Base-by-base conservation (phyloP, 2,329 filamentous ascomycete species). In the Pestalotiopsis sp. region DNA sequence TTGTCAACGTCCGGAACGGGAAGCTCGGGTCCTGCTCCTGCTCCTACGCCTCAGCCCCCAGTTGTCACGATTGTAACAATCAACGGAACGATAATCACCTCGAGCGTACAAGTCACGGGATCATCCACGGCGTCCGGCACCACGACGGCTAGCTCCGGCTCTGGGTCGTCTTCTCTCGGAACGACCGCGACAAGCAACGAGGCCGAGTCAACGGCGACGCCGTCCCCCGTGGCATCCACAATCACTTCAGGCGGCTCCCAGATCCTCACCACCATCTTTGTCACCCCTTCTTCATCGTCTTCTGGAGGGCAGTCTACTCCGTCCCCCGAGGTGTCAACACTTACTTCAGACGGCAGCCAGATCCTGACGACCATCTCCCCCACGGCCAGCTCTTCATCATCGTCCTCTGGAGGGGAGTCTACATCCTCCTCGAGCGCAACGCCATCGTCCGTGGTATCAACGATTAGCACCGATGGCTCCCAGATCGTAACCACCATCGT, bases 71-170 rank as follows among this genome's bases (percentile, higher is more conserved):
- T 7, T 7, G 17, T 49, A 7, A 68, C 68, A 7, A 56, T n/a
- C 38, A 56, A 56, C 2, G 67, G 52, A 57, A 66, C 68, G 25
- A 59, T 64, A 27, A 41, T 63, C 11, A 68, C 69, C 14, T 66
- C 38, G 13, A 61, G 17, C 4, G 4, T n/a, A 49, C 45, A 49
- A 5, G 9, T 4, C n/a, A 49, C 14, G n/a, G 45, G 3, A 49
- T 49, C 12, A 14, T 20, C 45, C 17, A 49, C 4, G 14, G 17
- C 45, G 13, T 49, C 14, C 1, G 45, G n/a, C 14, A 49, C 45
- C 3, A 52, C 45, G 31, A 36, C 31, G 7, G 6, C 31, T 7
- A 36, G 31, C 6, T 20, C 17, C 17, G 20, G 45, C 45, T 23
- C 45, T 7, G 20, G 1, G 14, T n/a, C 6, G 17, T 52, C 45